Conservation (phyloP, 106 monocot species). For the Vanilla planifolia region DNA sequence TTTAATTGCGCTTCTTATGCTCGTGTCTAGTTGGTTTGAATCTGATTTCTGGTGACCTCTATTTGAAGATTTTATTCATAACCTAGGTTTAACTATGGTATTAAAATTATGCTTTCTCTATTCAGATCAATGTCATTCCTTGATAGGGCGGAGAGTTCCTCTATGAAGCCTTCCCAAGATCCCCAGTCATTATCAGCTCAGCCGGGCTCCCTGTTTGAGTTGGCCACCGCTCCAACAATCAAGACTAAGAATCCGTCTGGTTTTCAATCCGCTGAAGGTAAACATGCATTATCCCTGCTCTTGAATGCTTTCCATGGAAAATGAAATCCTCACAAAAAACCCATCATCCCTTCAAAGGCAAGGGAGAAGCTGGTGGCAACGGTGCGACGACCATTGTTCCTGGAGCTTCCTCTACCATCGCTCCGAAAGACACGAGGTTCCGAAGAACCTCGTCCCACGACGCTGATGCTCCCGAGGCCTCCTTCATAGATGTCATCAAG, state of each 20-base stretch:
- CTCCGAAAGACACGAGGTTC: conserved; percentile 4
- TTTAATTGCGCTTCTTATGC: too few species aligned
- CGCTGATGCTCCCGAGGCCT: conserved; percentile 40
- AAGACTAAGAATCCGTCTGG: conserved; percentile 11
- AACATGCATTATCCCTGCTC: neutral
- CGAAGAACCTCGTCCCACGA: conserved; percentile 25
- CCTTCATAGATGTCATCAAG: conserved; percentile 67
- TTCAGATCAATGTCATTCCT: conserved; percentile 14
- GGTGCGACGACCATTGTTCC: neutral
- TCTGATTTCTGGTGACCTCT: too few species aligned
- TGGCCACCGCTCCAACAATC: conserved; percentile 1
- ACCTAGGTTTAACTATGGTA: too few species aligned
- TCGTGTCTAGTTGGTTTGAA: too few species aligned
- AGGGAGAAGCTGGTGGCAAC: conserved; percentile 10
- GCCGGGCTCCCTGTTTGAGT: conserved; percentile 1
- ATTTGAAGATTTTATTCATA: too few species aligned
- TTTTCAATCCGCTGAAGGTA: conserved; percentile 27
- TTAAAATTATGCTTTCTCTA: too few species aligned
- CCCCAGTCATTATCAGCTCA: conserved; percentile 13
- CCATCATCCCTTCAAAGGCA: neutral
- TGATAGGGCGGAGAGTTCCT: conserved; percentile 6
- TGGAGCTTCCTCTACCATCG: neutral
- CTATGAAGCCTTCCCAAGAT: neutral
- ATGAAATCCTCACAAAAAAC: too few species aligned
- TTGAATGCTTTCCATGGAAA: too few species aligned